These are phyloP conservation scores for Citrullus mucosospermus DNA, from an alignment of 306 rosid species.

Conservation along the genomic window DNA sequence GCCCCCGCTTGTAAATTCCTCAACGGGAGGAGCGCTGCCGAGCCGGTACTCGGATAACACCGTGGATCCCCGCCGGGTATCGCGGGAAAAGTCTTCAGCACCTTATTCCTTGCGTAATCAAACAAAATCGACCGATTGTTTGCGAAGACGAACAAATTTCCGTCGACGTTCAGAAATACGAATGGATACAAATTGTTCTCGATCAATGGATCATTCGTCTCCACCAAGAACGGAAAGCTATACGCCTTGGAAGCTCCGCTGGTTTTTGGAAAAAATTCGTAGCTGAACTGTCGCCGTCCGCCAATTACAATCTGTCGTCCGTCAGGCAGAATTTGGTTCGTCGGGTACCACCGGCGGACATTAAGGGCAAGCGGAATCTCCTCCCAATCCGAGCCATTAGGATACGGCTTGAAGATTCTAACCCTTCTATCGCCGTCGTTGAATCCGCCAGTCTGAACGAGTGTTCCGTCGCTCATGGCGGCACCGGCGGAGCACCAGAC, in stretches of 20 bases:
- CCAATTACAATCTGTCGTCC: slow-evolving; percentile 55
- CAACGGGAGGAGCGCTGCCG: slow-evolving; percentile 47
- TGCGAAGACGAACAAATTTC: slow-evolving; percentile 45
- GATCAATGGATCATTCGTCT: slow-evolving; percentile 21
- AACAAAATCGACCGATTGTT: slow-evolving; percentile 43
- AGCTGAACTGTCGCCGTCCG: slow-evolving; percentile 38
- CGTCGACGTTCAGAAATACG: slow-evolving; percentile 48
- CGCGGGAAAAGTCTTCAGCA: slow-evolving; percentile 32
- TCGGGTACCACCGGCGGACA: slow-evolving; percentile 34
- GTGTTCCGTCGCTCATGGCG: slow-evolving; percentile 21
- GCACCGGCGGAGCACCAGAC: slow-evolving; percentile 84
- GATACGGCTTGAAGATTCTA: slow-evolving; percentile 28
- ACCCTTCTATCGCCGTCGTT: slow-evolving; percentile 30
- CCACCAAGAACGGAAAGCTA: slow-evolving; percentile 24
- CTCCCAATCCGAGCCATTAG: slow-evolving; percentile 26
- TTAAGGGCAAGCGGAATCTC: slow-evolving; percentile 17
- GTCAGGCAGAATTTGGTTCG: slow-evolving; percentile 46
- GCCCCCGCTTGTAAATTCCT: slow-evolving; percentile 15
- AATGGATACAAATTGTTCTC: slow-evolving; percentile 69
- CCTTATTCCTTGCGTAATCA: slow-evolving; percentile 22
- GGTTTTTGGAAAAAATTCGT: slow-evolving; percentile 41
- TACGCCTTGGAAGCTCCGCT: neutral
- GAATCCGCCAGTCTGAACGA: slow-evolving; percentile 64
- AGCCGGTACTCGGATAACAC: slow-evolving; percentile 60
- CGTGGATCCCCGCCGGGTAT: slow-evolving; percentile 60